Evolutionary conservation across 495 filamentous ascomycete genomes (phyloP).

Genomic region (Haplographium delicatum): DNA sequence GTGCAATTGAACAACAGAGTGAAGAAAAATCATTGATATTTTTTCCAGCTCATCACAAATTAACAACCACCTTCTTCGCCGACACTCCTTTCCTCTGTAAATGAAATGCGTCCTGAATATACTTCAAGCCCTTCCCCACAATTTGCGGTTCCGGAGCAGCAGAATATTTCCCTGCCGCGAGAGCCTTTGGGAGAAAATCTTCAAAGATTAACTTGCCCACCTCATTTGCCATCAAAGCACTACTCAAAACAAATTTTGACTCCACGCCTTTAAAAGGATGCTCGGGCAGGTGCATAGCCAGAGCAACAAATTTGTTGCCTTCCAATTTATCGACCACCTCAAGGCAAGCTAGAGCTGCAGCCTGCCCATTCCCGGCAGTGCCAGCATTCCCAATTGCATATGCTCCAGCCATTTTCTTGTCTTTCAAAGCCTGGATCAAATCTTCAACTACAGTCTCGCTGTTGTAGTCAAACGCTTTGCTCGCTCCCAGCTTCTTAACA

Average conservation of each 20-base stretch:
- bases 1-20: no score
- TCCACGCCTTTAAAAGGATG: conserved; percentile 18
- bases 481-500: conserved; percentile 34
- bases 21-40: no score
- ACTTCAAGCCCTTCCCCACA: conserved; percentile 10
- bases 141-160: conserved; percentile 8
- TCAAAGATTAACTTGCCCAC: conserved; percentile 3
- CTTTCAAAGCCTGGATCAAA: background rate
- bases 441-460: background rate
- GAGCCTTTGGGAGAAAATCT: conserved; percentile 7
- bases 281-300: conserved; percentile 1
- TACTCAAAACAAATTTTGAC: conserved; percentile 1
- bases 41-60: no score
- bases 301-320: conserved; percentile 1
- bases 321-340: background rate
- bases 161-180: conserved; percentile 1
- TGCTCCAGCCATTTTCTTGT: background rate
- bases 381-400: conserved; percentile 33
- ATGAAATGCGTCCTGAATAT: conserved; percentile 12
- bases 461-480: conserved; percentile 13
- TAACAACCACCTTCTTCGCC: conserved; percentile 18
- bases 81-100: conserved; percentile 6
- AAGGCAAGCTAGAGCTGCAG: conserved; percentile 3
- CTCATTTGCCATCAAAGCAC: background rate
- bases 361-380: conserved; percentile 33